These are phyloP conservation scores for Apiotrichum sp. DNA, from an alignment of 1,284 basidiomycete species.

Conservation along the genomic window DNA sequence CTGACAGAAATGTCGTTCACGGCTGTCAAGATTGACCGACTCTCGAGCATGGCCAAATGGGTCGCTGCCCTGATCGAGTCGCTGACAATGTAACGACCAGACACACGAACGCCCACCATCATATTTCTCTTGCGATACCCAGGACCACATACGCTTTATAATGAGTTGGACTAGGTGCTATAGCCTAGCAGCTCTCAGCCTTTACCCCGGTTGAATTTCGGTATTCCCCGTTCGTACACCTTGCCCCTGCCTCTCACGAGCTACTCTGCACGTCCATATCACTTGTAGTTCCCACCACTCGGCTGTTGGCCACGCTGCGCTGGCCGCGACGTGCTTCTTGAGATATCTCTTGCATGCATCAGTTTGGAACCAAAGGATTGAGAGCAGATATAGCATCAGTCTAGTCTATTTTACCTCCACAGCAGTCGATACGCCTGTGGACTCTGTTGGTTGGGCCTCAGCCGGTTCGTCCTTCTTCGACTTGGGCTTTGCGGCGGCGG, in stretches of 20 bases:
- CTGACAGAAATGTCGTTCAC: constrained; percentile 37
- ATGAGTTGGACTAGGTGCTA: not conserved
- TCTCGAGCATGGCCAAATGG: constrained; percentile 35
- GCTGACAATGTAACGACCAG: constrained; percentile 23
- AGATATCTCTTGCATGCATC: constrained; percentile 5
- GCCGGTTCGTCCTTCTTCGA: not conserved
- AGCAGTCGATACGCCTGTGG: not conserved
- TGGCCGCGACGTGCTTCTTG: constrained; percentile 3
- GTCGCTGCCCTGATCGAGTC: constrained; percentile 36
- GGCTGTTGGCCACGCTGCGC: constrained; percentile 1
- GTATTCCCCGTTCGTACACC: not conserved
- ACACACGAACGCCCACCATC: not conserved
- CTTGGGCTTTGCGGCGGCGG: not conserved
- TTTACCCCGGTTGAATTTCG: not conserved
- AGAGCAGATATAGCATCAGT: too few relatives aligned
- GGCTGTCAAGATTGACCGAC: constrained; percentile 28
- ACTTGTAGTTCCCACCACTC: not conserved
- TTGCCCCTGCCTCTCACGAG: not conserved
- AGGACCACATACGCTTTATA: not conserved
- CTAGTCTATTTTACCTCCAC: not conserved
- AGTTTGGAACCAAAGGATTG: not conserved
- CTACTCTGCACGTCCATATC: not conserved
- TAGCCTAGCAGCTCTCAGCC: not conserved
- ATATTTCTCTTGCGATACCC: not conserved
- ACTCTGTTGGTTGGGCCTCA: not conserved